phyloP scores from a whole-genome alignment of 2,329 filamentous ascomycete genomes.

The Colletotrichum sp. region DNA sequence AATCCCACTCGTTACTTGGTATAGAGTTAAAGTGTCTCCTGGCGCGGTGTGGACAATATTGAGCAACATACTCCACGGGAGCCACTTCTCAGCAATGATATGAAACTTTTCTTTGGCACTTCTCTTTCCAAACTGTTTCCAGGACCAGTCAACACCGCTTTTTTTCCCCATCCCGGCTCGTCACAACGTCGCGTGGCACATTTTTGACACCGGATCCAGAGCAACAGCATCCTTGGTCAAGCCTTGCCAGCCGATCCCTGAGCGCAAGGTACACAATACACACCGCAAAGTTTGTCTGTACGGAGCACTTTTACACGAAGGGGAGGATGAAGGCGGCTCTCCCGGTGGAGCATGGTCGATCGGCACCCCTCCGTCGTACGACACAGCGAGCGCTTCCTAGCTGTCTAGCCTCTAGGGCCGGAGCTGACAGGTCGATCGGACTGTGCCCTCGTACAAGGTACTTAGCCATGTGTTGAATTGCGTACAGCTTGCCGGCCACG shows the following conservation, averaged over 20 bases:
- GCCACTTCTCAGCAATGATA: neutral
- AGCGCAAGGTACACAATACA: neutral
- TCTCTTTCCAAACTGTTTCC: neutral
- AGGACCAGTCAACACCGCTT: slow-evolving; percentile 6
- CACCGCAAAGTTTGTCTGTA: neutral
- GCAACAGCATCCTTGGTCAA: neutral
- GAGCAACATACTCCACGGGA: neutral
- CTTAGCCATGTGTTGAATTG: neutral
- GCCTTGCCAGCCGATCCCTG: neutral
- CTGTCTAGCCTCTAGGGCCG: neutral
- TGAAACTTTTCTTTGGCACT: neutral
- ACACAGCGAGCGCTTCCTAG: neutral
- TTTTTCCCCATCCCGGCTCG: neutral
- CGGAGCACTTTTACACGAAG: neutral
- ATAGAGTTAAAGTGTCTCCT: neutral
- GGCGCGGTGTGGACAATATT: neutral
- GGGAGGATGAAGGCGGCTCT: neutral
- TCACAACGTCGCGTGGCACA: neutral
- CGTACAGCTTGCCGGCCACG: neutral
- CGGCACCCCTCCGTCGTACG: slow-evolving; percentile 17
- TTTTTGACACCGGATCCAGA: neutral
- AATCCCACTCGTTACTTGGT: neutral
- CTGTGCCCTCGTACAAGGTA: neutral
- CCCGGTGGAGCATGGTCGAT: slow-evolving; percentile 1
- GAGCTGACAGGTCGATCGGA: neutral